Base-by-base conservation (phyloP, 108 stramenopile genomes). In the Skeletonema tropicum region DNA sequence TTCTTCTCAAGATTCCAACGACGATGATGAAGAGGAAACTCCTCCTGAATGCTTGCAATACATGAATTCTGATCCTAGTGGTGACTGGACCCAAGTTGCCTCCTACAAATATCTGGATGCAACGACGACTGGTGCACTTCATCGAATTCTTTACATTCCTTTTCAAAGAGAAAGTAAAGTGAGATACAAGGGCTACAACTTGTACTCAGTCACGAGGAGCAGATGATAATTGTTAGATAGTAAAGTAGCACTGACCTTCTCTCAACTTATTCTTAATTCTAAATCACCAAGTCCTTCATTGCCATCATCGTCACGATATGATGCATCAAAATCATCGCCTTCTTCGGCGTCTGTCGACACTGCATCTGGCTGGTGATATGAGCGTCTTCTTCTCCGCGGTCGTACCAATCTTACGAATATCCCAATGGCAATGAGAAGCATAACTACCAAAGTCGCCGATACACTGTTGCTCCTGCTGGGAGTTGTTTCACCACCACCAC, bases 121-220 rank as follows among this genome's bases (percentile, higher is more conserved):
- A 6, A 74, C 67, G n/a, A 29, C 25, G 32, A 84, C 83, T 29
- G 23, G 70, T 21, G 10, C 63, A 46, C 12, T 80, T 1, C 79
- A 80, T 39, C 33, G 83, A 49, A 76, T 80, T 55, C 68, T 84
- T 39, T 84, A 84, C 38, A 60, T 84, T 23, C 83, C 83, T 25
- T 76, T 75, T 41, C 46, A 64, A 29, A 64, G 67, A 31, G n/a
- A 14, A 0, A 52, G 52, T 21, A 64, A 75, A 23, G 73, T 68
- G n/a, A 36, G 5, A 4, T 73, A 68, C 66, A 66, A 73, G 41
- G 64, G 66, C 17, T 82, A 82, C 63, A 79, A 68, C 42, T 64
- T 83, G 52, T 83, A 78, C 26, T 23, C 19, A 15, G 38, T n/a
- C n/a, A n/a, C 42, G 42, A 15, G 42, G 15, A 45, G 15, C 15